Base-by-base conservation (phyloP, 139 green algal genomes). In the Coccomyxa sp. region DNA sequence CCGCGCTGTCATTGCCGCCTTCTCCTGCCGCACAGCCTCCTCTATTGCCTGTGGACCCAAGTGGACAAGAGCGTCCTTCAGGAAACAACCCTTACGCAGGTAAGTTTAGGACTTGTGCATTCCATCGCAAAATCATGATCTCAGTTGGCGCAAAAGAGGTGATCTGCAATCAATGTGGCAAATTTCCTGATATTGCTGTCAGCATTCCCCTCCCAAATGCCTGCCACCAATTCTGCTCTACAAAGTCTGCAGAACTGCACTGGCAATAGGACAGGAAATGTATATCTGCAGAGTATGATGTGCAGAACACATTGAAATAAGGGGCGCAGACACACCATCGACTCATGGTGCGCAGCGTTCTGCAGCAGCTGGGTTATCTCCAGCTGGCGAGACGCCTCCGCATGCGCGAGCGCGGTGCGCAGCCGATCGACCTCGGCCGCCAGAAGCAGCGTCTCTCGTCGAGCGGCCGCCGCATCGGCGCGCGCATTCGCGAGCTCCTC, bases 291-390 rank as follows among this genome's bases (percentile, higher is more conserved):
- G 66, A 32, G 32, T 58, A 63, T 0, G 9, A n/a, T 31, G 51
- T 25, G 60, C 78, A 82, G 0, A 51, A 11, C 38, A 51, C 38
- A 7, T 51, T 51, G 38, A 51, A 3, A 51, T 7, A 51, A 7
- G 38, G 38, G 38, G 38, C 38, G 38, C 38, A 21, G 38, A 32
- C 25, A 30, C 25, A 79, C 85, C n/a, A 77, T 57, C 0, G 81
- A 82, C 79, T 90, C 79, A 27, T 90, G 85, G 9, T 67, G 57
- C 7, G 87, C 83, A 28, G 85, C 84, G 18, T 90, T 86, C 57
- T 85, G 79, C 27, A 90, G 81, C 67, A 90, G 83, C 13, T 79
- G 80, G 13, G 84, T 80, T 58, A 90, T 83, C 79, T 90, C 85
- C 1, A 60, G 67, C 67, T 82, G 85, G 75, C 87, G 87, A 59